phyloP scores from a whole-genome alignment of 345 rosid species.

The Eucalyptus cloeziana region DNA sequence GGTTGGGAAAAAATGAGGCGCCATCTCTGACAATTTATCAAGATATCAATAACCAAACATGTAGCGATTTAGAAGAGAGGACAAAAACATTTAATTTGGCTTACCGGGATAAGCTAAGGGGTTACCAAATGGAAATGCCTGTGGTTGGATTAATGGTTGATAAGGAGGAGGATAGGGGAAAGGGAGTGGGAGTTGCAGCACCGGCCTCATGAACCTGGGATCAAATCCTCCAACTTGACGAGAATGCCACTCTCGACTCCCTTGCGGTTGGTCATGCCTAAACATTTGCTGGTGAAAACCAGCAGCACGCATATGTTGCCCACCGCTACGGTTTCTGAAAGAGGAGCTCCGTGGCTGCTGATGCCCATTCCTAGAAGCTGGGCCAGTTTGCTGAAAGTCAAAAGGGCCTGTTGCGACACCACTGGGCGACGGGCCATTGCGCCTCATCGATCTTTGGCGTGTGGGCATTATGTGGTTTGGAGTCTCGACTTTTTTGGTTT shows the following conservation, averaged over 20 bases:
- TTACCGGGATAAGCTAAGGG: slow-evolving; percentile 25
- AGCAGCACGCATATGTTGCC: slow-evolving; percentile 35
- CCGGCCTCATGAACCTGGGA: slow-evolving; percentile 42
- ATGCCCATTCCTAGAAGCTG: slow-evolving; percentile 47
- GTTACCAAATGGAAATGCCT: slow-evolving; percentile 31
- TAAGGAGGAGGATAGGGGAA: slow-evolving; percentile 2
- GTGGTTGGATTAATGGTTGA: slow-evolving; percentile 34
- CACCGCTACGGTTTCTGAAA: slow-evolving; percentile 45
- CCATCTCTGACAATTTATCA: slow-evolving; percentile 24
- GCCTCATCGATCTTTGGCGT: slow-evolving; percentile 30
- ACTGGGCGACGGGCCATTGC: slow-evolving; percentile 14
- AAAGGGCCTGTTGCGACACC: slow-evolving; percentile 19
- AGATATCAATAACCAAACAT: neutral
- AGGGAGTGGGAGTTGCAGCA: slow-evolving; percentile 23
- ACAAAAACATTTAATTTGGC: neutral
- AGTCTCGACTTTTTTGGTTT: neutral
- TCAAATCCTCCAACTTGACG: slow-evolving; percentile 28
- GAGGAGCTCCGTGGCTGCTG: slow-evolving; percentile 46
- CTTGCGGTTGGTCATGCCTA: slow-evolving; percentile 70
- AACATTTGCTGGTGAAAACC: slow-evolving; percentile 64
- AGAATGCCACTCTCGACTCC: slow-evolving; percentile 49
- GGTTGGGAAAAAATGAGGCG: slow-evolving; percentile 29
- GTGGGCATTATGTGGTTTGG: slow-evolving; percentile 15
- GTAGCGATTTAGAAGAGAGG: neutral
- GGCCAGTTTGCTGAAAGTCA: slow-evolving; percentile 17